These are phyloP conservation scores for Glomus cerebriforme DNA, from an alignment of 192 early-diverging fungal species.

Conservation along the genomic window DNA sequence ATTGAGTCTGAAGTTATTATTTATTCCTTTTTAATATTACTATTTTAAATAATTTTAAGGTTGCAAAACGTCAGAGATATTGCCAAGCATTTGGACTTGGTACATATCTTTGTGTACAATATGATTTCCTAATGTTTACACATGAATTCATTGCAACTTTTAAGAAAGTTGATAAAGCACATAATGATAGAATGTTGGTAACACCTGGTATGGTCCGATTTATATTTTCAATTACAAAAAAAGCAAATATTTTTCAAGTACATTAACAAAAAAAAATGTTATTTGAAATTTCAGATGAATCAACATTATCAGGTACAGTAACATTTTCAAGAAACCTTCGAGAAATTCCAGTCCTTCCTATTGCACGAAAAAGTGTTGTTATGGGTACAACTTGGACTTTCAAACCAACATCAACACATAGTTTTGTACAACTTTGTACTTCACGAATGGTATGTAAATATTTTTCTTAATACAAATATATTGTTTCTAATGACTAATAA, in stretches of 20 bases:
- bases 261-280: neutral
- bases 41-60: slow-evolving; percentile 28
- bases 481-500: neutral
- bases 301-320: slow-evolving; percentile 26
- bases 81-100: slow-evolving; percentile 86
- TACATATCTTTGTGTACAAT: slow-evolving; percentile 84
- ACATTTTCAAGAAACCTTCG: slow-evolving; percentile 40
- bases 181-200: slow-evolving; percentile 55
- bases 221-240: slow-evolving; percentile 23
- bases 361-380: slow-evolving; percentile 80
- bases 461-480: neutral
- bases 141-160: slow-evolving; percentile 91
- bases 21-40: neutral
- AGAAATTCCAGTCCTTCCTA: slow-evolving; percentile 72
- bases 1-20: neutral
- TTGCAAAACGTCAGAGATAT: slow-evolving; percentile 88
- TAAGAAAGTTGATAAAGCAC: slow-evolving; percentile 61
- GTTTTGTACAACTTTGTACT: slow-evolving; percentile 70
- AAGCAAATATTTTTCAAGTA: neutral
- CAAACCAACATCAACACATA: slow-evolving; percentile 57
- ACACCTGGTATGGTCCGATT: slow-evolving; percentile 37
- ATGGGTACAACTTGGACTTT: slow-evolving; percentile 95
- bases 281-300: slow-evolving; percentile 36
- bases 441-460: slow-evolving; percentile 65
- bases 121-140: slow-evolving; percentile 91